phyloP scores from a whole-genome alignment of 2,329 filamentous ascomycete species.

The Trichoderma simmonsii region DNA sequence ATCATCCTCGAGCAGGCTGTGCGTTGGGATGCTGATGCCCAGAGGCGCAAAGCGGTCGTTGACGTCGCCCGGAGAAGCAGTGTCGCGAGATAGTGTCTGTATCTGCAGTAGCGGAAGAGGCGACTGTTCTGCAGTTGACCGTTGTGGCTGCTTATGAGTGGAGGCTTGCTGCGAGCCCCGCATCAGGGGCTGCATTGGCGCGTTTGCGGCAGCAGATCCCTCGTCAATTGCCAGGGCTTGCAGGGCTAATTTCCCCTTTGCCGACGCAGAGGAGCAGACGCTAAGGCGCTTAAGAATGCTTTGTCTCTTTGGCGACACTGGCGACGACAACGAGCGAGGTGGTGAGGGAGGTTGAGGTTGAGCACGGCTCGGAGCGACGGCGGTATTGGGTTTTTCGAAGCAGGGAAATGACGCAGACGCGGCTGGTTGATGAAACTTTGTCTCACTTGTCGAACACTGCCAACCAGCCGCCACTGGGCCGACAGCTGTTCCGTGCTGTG shows the following conservation, averaged over 20 bases:
- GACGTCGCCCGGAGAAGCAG: constrained; percentile 28
- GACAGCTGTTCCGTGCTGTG: constrained; percentile 12
- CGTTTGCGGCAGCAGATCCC: constrained; percentile 15
- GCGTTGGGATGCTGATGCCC: constrained; percentile 54
- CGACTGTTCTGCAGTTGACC: constrained; percentile 2
- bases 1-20: constrained; percentile 56
- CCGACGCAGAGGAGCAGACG: constrained; percentile 26
- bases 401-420: constrained; percentile 20
- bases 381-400: not conserved
- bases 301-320: constrained; percentile 20
- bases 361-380: not conserved
- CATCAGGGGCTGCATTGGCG: constrained; percentile 24
- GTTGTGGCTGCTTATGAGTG: constrained; percentile 20
- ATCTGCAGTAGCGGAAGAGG: constrained; percentile 1
- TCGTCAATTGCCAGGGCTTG: constrained; percentile 24
- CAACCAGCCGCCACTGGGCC: constrained; percentile 20
- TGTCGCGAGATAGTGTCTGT: constrained; percentile 22
- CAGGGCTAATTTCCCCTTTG: constrained; percentile 27
- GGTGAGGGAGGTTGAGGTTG: not conserved
- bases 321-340: not conserved
- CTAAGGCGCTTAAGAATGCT: constrained; percentile 29
- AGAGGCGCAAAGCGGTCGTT: constrained; percentile 48
- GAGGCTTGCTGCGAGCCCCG: constrained; percentile 26
- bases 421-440: constrained; percentile 13
- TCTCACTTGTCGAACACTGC: constrained; percentile 22